Evolutionary conservation across 371 early-diverging fungal genomes (phyloP).

Genomic region (Syncephalis plumigaleata): DNA sequence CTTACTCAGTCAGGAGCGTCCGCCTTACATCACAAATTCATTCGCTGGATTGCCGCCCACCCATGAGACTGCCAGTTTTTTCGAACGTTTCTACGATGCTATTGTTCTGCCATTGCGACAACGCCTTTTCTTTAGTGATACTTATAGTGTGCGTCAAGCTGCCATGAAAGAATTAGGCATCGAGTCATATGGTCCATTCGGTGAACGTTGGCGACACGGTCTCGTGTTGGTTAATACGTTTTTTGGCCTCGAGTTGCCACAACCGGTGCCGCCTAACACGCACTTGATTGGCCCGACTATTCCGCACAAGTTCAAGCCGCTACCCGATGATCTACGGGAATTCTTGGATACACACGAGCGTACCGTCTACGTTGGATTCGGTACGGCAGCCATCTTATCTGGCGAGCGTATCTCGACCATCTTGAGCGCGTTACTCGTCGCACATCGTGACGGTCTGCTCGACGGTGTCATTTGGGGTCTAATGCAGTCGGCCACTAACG

Average conservation of each 20-base stretch:
- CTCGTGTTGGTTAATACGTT: neutral
- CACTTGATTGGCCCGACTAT: constrained; percentile 1
- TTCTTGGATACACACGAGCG: neutral
- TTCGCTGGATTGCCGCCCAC: neutral
- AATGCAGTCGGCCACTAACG: neutral
- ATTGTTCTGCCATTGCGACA: neutral
- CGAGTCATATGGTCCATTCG: neutral
- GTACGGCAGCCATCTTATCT: neutral
- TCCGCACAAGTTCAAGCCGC: neutral
- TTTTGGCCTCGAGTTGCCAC: neutral
- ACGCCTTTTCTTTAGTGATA: neutral
- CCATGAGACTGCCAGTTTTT: neutral
- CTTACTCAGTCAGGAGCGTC: neutral
- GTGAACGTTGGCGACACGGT: neutral
- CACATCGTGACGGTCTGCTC: neutral
- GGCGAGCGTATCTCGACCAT: neutral
- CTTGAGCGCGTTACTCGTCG: neutral
- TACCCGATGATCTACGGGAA: neutral
- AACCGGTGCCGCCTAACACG: neutral
- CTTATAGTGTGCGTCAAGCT: neutral
- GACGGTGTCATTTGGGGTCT: constrained; percentile 5
- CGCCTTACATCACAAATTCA: too few relatives aligned
- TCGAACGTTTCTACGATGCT: neutral
- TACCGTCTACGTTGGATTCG: neutral
- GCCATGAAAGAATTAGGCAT: neutral